Evolutionary conservation across 2,329 filamentous ascomycete species (phyloP).

Genomic region (Phialocephala subalpina): DNA sequence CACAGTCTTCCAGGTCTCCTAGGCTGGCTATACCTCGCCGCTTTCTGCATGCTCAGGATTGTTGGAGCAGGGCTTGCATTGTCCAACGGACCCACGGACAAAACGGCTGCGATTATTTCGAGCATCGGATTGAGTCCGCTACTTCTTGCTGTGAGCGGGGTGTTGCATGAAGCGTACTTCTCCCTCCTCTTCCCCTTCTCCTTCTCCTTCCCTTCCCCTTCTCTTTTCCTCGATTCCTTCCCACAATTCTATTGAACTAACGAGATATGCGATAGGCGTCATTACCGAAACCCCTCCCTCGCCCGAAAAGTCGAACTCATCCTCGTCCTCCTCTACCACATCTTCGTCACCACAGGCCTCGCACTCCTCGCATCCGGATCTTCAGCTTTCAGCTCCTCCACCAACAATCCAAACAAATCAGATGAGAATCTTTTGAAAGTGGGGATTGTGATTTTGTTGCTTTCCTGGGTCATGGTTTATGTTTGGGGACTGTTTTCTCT

Average conservation of each 20-base stretch:
- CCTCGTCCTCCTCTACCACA: slow-evolving; percentile 18
- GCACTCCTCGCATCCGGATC: slow-evolving; percentile 19
- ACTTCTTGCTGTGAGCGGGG: slow-evolving; percentile 29
- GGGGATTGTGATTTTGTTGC: slow-evolving; percentile 19
- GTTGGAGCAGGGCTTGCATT: slow-evolving; percentile 45
- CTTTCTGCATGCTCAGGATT: slow-evolving; percentile 50
- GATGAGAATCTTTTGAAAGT: slow-evolving; percentile 16
- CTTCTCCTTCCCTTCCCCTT: too few relatives aligned
- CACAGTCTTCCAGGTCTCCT: slow-evolving; percentile 48
- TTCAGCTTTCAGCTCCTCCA: slow-evolving; percentile 11
- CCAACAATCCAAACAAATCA: background rate
- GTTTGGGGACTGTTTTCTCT: slow-evolving; percentile 19
- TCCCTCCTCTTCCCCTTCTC: too few relatives aligned
- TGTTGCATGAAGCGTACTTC: slow-evolving; percentile 37
- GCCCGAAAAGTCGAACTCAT: slow-evolving; percentile 18
- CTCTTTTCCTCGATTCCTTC: background rate
- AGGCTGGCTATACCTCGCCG: slow-evolving; percentile 49
- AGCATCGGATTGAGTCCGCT: slow-evolving; percentile 36
- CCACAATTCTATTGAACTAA: background rate
- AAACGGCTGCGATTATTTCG: slow-evolving; percentile 22
- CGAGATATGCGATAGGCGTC: slow-evolving; percentile 24
- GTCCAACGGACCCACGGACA: slow-evolving; percentile 23
- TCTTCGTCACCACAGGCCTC: slow-evolving; percentile 22
- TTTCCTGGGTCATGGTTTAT: slow-evolving; percentile 20
- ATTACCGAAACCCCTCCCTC: slow-evolving; percentile 31